A percentile compares a stretch with the other conserved stretches of the same genome.
Conservation (phyloP, 345 rosid species). For the Citrus glauca region DNA sequence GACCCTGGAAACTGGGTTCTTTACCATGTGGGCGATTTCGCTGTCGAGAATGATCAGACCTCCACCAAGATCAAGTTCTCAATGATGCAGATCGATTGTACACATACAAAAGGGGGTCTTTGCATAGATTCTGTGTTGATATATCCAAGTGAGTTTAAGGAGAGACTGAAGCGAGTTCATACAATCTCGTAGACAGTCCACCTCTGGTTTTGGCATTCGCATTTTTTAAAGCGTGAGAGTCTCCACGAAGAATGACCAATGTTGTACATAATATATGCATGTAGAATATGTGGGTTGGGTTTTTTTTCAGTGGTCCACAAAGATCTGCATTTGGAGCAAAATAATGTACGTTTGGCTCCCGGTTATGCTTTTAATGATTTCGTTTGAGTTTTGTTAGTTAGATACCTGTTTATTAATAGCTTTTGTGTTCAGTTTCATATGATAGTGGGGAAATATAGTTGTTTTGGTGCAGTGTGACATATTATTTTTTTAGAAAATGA, state of each 20-base stretch:
- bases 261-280: background rate
- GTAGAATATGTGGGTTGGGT: background rate
- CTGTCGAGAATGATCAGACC: conserved; percentile 33
- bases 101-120: conserved; percentile 93
- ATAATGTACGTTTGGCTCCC: background rate
- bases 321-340: background rate
- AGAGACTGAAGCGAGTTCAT: conserved; percentile 19
- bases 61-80: conserved; percentile 61
- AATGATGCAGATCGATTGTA: conserved; percentile 93
- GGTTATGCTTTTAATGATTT: background rate
- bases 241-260: background rate
- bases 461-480: background rate
- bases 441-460: background rate
- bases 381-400: background rate
- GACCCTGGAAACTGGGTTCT: conserved; percentile 70
- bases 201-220: too few species aligned
- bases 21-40: conserved; percentile 73
- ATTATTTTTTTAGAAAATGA: too few species aligned
- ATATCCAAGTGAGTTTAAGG: conserved; percentile 51
- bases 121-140: conserved; percentile 75
- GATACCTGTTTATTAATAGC: background rate
- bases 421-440: background rate
- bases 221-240: too few species aligned
- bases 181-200: background rate
- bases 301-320: conserved; percentile 7